Conservation (phyloP, 1,139 yeast species). For the Zygosaccharomyces sapae region DNA sequence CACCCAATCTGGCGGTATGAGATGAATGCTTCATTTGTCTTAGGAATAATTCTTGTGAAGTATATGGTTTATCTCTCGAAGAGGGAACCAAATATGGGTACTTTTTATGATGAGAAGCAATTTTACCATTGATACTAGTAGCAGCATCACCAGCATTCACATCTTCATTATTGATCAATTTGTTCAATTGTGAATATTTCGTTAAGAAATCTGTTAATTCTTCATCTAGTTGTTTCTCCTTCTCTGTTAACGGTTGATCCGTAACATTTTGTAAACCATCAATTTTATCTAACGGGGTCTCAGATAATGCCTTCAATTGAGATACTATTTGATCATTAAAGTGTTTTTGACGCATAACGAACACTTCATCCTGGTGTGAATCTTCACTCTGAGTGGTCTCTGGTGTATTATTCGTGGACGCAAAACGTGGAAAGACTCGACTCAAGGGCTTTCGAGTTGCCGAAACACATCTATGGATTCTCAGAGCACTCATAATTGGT, state of each 20-base stretch:
- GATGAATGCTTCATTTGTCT: constrained; percentile 59
- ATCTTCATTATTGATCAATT: constrained; percentile 19
- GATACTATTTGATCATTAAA: constrained; percentile 27
- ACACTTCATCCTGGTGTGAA: constrained; percentile 16
- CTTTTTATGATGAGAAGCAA: constrained; percentile 13
- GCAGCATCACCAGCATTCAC: constrained; percentile 12
- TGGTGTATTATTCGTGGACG: too few species aligned
- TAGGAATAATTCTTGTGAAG: constrained; percentile 69
- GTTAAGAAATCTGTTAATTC: constrained; percentile 30
- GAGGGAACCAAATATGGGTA: constrained; percentile 39
- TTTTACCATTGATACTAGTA: constrained; percentile 5
- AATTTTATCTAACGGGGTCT: constrained; percentile 23
- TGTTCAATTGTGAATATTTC: constrained; percentile 28
- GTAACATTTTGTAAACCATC: constrained; percentile 12
- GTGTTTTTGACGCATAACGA: constrained; percentile 27
- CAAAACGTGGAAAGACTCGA: too few species aligned
- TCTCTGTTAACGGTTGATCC: constrained; percentile 23
- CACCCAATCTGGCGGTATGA: constrained; percentile 53
- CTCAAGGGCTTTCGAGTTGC: constrained; percentile 2
- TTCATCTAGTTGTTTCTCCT: constrained; percentile 33
- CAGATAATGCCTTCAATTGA: constrained; percentile 22
- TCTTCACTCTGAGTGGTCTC: too few species aligned
- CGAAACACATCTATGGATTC: constrained; percentile 8
- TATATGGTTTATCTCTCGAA: constrained; percentile 47
- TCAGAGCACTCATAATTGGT: constrained; percentile 9